Conservation (phyloP, 2,329 filamentous ascomycete species). For the Penicillium sp. region DNA sequence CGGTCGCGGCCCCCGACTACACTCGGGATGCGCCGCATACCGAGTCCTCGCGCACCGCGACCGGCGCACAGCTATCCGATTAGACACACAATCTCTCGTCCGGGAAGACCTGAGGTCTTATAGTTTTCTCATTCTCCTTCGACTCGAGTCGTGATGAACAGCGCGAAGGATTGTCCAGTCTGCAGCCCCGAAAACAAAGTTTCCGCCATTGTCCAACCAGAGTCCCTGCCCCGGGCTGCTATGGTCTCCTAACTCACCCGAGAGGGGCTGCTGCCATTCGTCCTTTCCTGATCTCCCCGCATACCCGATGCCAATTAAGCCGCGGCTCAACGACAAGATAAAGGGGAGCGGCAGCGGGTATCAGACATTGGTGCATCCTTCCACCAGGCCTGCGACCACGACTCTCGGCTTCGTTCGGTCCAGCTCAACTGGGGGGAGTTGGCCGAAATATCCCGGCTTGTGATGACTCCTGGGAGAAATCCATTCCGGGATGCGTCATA, state of each 20-base stretch:
- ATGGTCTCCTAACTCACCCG: constrained; percentile 19
- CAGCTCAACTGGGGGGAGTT: neutral
- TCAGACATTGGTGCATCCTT: neutral
- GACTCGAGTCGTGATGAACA: constrained; percentile 7
- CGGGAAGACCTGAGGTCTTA: constrained; percentile 19
- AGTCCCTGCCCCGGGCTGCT: constrained; percentile 1
- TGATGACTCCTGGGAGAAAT: constrained; percentile 10
- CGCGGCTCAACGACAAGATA: constrained; percentile 17
- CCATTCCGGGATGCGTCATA: neutral
- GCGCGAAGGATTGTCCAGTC: constrained; percentile 14
- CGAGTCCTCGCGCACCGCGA: constrained; percentile 20
- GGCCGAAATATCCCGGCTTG: constrained; percentile 23
- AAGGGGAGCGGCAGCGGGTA: neutral
- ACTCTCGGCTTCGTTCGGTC: constrained; percentile 7
- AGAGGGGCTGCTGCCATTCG: constrained; percentile 9
- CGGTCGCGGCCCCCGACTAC: constrained; percentile 1
- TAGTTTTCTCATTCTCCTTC: constrained; percentile 12
- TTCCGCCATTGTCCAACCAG: neutral
- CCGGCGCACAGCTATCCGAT: constrained; percentile 10
- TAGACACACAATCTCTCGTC: constrained; percentile 9
- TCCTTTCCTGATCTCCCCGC: constrained; percentile 10
- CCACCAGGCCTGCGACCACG: neutral
- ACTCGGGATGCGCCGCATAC: constrained; percentile 28
- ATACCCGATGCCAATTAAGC: constrained; percentile 23
- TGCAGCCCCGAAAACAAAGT: constrained; percentile 4